Conservation (phyloP, 306 rosid genomes). For the Lupinus albus region DNA sequence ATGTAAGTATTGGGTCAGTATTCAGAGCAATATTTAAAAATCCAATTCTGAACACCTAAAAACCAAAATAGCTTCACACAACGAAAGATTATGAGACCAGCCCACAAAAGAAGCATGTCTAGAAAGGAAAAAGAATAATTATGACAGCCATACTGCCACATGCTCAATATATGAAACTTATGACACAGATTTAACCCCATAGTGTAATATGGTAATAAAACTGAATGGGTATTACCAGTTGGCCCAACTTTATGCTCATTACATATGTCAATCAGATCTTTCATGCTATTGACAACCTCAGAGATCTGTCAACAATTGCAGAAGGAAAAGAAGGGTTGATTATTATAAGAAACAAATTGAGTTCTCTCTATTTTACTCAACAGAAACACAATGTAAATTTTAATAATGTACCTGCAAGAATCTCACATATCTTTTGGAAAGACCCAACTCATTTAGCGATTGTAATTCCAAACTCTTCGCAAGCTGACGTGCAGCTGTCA, state of each 20-base stretch:
- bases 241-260: constrained; percentile 72
- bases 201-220: background rate
- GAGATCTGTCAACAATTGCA: constrained; percentile 67
- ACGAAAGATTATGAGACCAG: background rate
- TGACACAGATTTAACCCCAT: background rate
- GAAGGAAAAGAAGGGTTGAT: constrained; percentile 24
- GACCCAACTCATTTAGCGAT: constrained; percentile 88
- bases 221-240: constrained; percentile 58
- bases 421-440: constrained; percentile 96
- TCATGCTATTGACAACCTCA: constrained; percentile 96
- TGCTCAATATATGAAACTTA: background rate
- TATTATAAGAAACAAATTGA: background rate
- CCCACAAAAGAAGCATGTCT: constrained; percentile 3
- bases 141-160: background rate
- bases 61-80: background rate
- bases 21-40: constrained; percentile 17
- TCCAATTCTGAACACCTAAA: background rate
- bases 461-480: constrained; percentile 91
- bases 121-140: background rate
- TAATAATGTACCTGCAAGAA: constrained; percentile 79
- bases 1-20: constrained; percentile 23
- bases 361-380: constrained; percentile 8
- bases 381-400: constrained; percentile 24
- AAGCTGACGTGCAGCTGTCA: constrained; percentile 90
- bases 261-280: constrained; percentile 86